Evolutionary conservation across 2,329 filamentous ascomycete genomes (phyloP).

Genomic region (Xylaria digitata): DNA sequence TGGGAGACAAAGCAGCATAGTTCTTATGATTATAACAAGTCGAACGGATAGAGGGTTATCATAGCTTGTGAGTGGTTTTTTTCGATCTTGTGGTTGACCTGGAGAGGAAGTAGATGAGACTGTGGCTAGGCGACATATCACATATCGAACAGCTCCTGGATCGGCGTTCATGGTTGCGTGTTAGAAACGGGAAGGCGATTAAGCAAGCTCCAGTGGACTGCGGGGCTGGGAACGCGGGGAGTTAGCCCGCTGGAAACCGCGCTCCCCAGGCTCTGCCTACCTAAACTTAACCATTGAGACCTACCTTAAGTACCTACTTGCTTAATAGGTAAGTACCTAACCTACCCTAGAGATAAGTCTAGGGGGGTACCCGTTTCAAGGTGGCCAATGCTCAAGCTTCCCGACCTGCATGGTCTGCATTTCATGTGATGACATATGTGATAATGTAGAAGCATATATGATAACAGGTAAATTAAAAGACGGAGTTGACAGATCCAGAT

Average conservation of each 20-base stretch:
- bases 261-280: constrained; percentile 5
- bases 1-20: constrained; percentile 7
- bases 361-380: too few relatives aligned
- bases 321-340: not conserved
- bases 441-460: not conserved
- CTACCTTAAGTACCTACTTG: not conserved
- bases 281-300: too few relatives aligned
- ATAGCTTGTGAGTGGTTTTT: constrained; percentile 12
- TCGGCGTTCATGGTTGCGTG: constrained; percentile 30
- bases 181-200: constrained; percentile 25
- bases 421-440: not conserved
- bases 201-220: constrained; percentile 33
- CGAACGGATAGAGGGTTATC: not conserved
- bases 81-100: constrained; percentile 1
- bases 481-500: too few relatives aligned
- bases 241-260: constrained; percentile 35
- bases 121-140: not conserved
- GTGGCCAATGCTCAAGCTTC: constrained; percentile 40
- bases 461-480: too few relatives aligned
- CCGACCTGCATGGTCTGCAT: constrained; percentile 4
- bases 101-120: not conserved
- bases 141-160: constrained; percentile 27
- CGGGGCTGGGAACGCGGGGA: constrained; percentile 34
- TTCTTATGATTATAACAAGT: not conserved
- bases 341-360: too few relatives aligned